phyloP scores from a whole-genome alignment of 2,329 filamentous ascomycete genomes.

The Phyllosticta paracitricarpa region DNA sequence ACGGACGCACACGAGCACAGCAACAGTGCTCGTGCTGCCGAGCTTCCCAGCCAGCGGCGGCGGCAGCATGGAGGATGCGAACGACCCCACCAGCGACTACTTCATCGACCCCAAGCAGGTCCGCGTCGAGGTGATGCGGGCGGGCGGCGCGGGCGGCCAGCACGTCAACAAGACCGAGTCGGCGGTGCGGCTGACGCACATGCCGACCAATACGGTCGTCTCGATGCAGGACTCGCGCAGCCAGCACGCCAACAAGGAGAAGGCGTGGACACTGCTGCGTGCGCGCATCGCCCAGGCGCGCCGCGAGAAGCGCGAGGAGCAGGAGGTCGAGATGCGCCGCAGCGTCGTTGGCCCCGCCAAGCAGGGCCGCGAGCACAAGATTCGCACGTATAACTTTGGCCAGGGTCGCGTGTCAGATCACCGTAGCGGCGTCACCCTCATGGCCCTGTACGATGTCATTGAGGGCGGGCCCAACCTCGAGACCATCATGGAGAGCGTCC shows the following conservation, averaged over 20 bases:
- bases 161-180: conserved; percentile 99
- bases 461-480: conserved; percentile 64
- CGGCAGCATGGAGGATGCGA: conserved; percentile 44
- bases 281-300: conserved; percentile 70
- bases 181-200: conserved; percentile 83
- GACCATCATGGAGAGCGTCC: conserved; percentile 67
- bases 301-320: conserved; percentile 74
- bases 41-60: conserved; percentile 56
- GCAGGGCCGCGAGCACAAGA: conserved; percentile 86
- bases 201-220: conserved; percentile 76
- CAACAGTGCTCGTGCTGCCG: conserved; percentile 84
- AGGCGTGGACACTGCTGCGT: conserved; percentile 76
- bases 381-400: conserved; percentile 78
- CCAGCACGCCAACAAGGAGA: conserved; percentile 78
- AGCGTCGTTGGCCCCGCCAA: conserved; percentile 68
- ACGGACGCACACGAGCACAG: conserved; percentile 85
- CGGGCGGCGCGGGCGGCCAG: conserved; percentile 85
- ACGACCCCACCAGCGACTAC: conserved; percentile 84
- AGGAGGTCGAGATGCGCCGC: conserved; percentile 62
- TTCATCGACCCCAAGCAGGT: conserved; percentile 82
- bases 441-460: conserved; percentile 73
- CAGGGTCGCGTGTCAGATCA: conserved; percentile 84
- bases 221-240: conserved; percentile 89
- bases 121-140: conserved; percentile 77
- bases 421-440: conserved; percentile 66